These are phyloP conservation scores for Yarrowia osloensis DNA, from an alignment of 805 yeast genomes.

Conservation along the genomic window DNA sequence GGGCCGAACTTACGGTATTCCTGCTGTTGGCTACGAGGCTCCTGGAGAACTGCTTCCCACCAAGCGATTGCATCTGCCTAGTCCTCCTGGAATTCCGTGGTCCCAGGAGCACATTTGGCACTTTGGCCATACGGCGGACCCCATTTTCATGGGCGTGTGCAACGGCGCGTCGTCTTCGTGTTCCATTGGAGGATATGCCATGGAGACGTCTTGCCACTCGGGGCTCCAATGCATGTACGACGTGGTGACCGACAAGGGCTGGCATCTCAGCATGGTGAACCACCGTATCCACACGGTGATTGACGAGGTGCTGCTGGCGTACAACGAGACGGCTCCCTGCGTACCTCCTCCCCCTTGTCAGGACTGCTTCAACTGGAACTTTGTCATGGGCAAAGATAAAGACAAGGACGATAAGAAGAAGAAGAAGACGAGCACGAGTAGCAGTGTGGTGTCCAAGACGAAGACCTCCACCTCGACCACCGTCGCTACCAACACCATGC, in stretches of 20 bases:
- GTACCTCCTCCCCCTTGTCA: slow-evolving; percentile 76
- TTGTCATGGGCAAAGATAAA: slow-evolving; percentile 44
- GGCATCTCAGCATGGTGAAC: slow-evolving; percentile 84
- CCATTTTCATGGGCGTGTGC: slow-evolving; percentile 94
- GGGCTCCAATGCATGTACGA: slow-evolving; percentile 88
- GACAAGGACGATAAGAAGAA: slow-evolving; percentile 23
- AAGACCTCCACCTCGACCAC: background rate
- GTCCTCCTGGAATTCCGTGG: slow-evolving; percentile 84
- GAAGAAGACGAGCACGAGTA: background rate
- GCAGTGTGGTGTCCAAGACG: background rate
- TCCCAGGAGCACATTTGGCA: slow-evolving; percentile 88
- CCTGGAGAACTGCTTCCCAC: slow-evolving; percentile 91
- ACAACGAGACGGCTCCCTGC: slow-evolving; percentile 79
- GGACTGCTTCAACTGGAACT: slow-evolving; percentile 90
- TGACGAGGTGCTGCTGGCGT: slow-evolving; percentile 69
- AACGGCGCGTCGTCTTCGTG: slow-evolving; percentile 91
- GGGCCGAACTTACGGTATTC: slow-evolving; percentile 87
- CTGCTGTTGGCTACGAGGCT: slow-evolving; percentile 87
- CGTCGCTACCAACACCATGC: slow-evolving; percentile 17
- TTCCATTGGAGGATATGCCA: slow-evolving; percentile 90
- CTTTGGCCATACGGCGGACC: slow-evolving; percentile 95
- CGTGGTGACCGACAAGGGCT: slow-evolving; percentile 83
- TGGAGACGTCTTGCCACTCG: slow-evolving; percentile 94
- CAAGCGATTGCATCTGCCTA: slow-evolving; percentile 80
- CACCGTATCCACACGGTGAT: slow-evolving; percentile 91